phyloP scores from a whole-genome alignment of 805 yeast species.

The Nakazawaea peltata region DNA sequence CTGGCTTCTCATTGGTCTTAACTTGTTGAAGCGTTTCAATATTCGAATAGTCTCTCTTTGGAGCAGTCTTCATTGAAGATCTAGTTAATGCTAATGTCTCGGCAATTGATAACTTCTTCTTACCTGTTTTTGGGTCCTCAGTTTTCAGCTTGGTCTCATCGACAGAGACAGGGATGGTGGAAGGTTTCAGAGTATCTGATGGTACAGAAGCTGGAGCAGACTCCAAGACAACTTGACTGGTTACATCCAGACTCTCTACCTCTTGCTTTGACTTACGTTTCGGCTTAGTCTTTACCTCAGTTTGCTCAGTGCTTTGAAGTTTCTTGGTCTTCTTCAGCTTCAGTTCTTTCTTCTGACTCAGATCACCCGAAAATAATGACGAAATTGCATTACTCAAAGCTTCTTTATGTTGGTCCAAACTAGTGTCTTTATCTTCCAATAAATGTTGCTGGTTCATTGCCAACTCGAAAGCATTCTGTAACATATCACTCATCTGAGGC shows the following conservation, averaged over 20 bases:
- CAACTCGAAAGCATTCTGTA: conserved; percentile 71
- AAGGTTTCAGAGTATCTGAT: too few relatives aligned
- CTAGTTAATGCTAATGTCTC: conserved; percentile 51
- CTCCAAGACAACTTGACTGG: background rate
- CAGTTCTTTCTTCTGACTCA: conserved; percentile 3
- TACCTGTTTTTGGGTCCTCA: background rate
- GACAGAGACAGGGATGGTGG: too few relatives aligned
- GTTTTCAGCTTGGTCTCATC: background rate
- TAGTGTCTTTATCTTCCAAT: background rate
- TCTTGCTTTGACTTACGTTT: background rate
- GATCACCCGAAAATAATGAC: conserved; percentile 2
- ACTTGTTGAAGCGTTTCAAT: conserved; percentile 15
- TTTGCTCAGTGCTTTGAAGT: background rate
- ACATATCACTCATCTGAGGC: conserved; percentile 54
- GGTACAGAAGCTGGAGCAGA: too few relatives aligned
- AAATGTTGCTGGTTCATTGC: conserved; percentile 45
- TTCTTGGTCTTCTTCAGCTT: background rate
- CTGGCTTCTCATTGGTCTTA: background rate
- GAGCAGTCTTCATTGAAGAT: conserved; percentile 29
- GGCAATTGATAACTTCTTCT: conserved; percentile 40
- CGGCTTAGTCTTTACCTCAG: background rate
- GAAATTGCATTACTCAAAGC: conserved; percentile 10
- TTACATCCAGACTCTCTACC: background rate
- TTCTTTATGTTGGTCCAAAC: conserved; percentile 4
- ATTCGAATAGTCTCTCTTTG: conserved; percentile 22